Base-by-base conservation (phyloP, 2,329 filamentous ascomycete species). In the Paracoccidioides lutzii region DNA sequence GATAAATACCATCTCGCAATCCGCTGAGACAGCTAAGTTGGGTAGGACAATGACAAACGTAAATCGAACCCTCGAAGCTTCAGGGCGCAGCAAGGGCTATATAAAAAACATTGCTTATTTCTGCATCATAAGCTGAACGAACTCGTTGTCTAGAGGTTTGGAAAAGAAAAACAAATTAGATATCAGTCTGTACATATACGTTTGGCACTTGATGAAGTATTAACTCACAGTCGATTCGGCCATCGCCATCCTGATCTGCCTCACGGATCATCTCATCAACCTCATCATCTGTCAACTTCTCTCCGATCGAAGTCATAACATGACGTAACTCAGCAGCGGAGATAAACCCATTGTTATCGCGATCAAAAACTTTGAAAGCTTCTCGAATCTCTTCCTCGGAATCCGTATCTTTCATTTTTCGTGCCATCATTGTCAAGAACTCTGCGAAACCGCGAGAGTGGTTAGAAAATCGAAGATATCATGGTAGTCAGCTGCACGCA, bases 41-140 rank as follows among this genome's bases (percentile, higher is more conserved):
- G 49, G 28, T 22, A 32, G 7, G 37, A 52, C 15, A n/a, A 41
- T 32, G 42, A 42, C 38, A 52, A 52, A 52, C 49, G 28, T 42
- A 40, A 33, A 41, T 42, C 37, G 22, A 52, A 37, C 28, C 5
- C 22, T 41, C 22, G 38, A 45, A 44, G 28, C 32, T 37, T 32
- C 28, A 42, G 28, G 32, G 51, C 41, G 30, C 8, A 22, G 22
- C n/a, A 56, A 46, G 22, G 33, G 50, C 28, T 32, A 32, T 41
- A 15, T 35, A 22, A 32, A 22, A 54, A 44, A n/a, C 37, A 10
- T 22, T 15, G 46, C 72, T 79, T 88, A 91, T 80, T 91, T 91
- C 81, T 93, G 88, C 88, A 93, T 91, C 88, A 93, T 93, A 70
- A 93, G 84, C 77, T 93, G 88, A 65, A 93, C 88, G 69, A 93